Evolutionary conservation across 768 basidiomycete genomes (phyloP), one percentile per base, ranked within the genome.

Genomic region (Tulasnella sp.): DNA sequence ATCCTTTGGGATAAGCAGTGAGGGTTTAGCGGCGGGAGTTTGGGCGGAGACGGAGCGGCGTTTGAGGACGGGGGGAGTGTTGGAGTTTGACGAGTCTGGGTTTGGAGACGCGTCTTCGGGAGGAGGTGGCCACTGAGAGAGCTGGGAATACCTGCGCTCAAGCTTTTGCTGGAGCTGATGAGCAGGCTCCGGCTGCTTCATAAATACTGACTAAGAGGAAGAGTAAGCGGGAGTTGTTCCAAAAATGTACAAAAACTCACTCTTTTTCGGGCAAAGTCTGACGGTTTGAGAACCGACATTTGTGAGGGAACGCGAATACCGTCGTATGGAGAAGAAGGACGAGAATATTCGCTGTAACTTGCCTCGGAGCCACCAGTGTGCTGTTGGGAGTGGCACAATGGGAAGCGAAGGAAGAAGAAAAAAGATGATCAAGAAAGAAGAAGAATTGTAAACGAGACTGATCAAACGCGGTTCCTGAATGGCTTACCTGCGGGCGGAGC

Each of bases 341-440:
- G 35, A 24, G 49, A 44, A 42, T 51, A 40, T n/a, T 31, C 39
- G 39, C 49, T 51, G 22, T 27, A n/a, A n/a, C n/a, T 40, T 20
- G 49, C 37, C 39, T 42, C 19, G 19, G 49, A 51, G 34, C 49
- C 49, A 5, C 49, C 49, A 22, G 49, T 51, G 39, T 51, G 49
- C 49, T 51, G 25, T 22, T 27, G 28, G 49, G 44, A 16, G 39
- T 42, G 49, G 37, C 20, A 27, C 8, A 28, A 4, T 1, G 19
- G 45, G 28, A 25, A 25, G 39, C 24, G 22, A 25, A 51, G 32
- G 33, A 42, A 48, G 29, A 20, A 20, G 8, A 20, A 8, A 9
- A 31, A 47, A 33, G 45, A 24, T 31, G 31, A 24, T 47, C 37
- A 32, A 34, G 20, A 15, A 24, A 19, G 45, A 47, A 31, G 24